A percentile compares a stretch with the other conserved stretches of the same genome.
phyloP scores from a whole-genome alignment of 371 early-diverging fungal genomes.

The Mucor velutinosus region DNA sequence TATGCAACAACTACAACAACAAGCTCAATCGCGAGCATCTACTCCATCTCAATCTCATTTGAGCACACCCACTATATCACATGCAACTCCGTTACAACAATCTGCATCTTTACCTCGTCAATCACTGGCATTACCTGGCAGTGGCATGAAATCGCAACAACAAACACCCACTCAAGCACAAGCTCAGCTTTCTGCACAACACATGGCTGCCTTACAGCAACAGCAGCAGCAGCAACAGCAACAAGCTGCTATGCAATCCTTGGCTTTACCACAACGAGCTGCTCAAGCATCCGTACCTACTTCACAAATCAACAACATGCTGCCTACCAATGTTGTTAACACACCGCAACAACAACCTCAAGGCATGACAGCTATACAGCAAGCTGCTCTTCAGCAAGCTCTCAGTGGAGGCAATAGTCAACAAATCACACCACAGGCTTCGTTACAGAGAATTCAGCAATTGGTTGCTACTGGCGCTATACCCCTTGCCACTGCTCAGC shows the following conservation, averaged over 20 bases:
- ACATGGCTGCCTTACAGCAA: conserved; percentile 26
- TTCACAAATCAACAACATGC: conserved; percentile 19
- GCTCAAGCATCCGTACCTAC: conserved; percentile 31
- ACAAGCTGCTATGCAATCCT: conserved; percentile 22
- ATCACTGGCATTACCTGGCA: conserved; percentile 20
- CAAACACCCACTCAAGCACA: conserved; percentile 35
- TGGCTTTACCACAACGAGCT: conserved; percentile 11
- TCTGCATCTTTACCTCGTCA: conserved; percentile 26
- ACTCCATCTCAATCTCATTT: conserved; percentile 45
- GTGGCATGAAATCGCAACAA: conserved; percentile 20
- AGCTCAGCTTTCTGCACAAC: conserved; percentile 27
- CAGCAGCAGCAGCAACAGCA: conserved; percentile 19
- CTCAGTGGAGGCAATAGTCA: conserved; percentile 20
- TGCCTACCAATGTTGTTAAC: neutral
- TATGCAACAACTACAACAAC: conserved; percentile 31
- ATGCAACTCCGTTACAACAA: conserved; percentile 28
- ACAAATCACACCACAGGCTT: conserved; percentile 23
- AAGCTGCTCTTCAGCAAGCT: conserved; percentile 27
- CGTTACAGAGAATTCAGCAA: conserved; percentile 39
- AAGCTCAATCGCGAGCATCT: conserved; percentile 40
- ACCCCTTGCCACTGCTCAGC: conserved; percentile 35
- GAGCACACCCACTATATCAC: conserved; percentile 32
- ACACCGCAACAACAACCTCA: neutral
- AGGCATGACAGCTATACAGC: conserved; percentile 22
- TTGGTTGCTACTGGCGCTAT: conserved; percentile 29